Evolutionary conservation across 371 early-diverging fungal species (phyloP).

Genomic region (Rhizopus delemar): DNA sequence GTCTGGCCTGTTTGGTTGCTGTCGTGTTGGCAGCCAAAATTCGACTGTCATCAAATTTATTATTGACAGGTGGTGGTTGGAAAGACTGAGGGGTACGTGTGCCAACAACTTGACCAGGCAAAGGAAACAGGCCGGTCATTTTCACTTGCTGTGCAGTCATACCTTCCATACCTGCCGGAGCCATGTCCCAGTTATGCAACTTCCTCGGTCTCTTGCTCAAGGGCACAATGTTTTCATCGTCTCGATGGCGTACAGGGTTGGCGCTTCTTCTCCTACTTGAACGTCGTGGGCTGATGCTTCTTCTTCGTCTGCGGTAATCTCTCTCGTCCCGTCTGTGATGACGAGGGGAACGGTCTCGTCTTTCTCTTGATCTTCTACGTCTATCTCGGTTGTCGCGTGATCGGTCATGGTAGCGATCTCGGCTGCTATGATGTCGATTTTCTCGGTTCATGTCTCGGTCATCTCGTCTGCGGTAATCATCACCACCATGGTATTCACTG

Average conservation of each 20-base stretch:
- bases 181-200: slow-evolving; percentile 91
- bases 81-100: slow-evolving; percentile 63
- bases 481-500: slow-evolving; percentile 21
- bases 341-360: slow-evolving; percentile 40
- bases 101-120: slow-evolving; percentile 83
- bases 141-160: slow-evolving; percentile 90
- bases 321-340: slow-evolving; percentile 31
- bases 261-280: slow-evolving; percentile 49
- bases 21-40: slow-evolving; percentile 35
- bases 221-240: slow-evolving; percentile 64
- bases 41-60: slow-evolving; percentile 12
- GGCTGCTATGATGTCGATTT: slow-evolving; percentile 44
- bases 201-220: slow-evolving; percentile 79
- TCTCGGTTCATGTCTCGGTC: slow-evolving; percentile 23
- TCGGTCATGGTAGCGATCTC: slow-evolving; percentile 51
- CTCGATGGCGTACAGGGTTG: slow-evolving; percentile 40
- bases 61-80: slow-evolving; percentile 37
- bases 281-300: slow-evolving; percentile 45
- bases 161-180: slow-evolving; percentile 91
- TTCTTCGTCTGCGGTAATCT: slow-evolving; percentile 44
- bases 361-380: slow-evolving; percentile 41
- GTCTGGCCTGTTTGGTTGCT: slow-evolving; percentile 69
- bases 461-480: slow-evolving; percentile 27
- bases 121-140: slow-evolving; percentile 88
- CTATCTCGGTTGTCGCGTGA: slow-evolving; percentile 43